Evolutionary conservation across 2,329 filamentous ascomycete genomes (phyloP).

Genomic region (Alternaria arborescens): DNA sequence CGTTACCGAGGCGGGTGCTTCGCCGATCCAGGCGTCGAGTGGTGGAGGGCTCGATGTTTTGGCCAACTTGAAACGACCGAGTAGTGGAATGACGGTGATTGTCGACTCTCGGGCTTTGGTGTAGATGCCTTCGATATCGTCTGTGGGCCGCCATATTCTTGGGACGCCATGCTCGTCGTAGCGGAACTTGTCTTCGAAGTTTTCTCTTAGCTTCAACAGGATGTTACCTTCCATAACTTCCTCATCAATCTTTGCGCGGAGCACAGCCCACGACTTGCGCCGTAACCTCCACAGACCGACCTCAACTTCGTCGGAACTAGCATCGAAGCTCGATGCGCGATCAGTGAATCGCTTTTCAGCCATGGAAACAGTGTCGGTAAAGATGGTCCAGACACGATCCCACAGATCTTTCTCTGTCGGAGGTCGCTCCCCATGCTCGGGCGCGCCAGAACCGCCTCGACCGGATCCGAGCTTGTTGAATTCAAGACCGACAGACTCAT

Average conservation of each 20-base stretch:
- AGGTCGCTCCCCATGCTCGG: constrained; percentile 77
- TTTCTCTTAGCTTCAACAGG: constrained; percentile 91
- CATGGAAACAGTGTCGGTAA: constrained; percentile 81
- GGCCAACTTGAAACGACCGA: constrained; percentile 82
- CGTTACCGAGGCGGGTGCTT: constrained; percentile 76
- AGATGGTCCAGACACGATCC: constrained; percentile 93
- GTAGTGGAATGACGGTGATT: constrained; percentile 85
- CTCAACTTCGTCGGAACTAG: constrained; percentile 87
- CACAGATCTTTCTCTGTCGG: constrained; percentile 84
- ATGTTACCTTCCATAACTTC: constrained; percentile 99
- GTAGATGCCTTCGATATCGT: constrained; percentile 97
- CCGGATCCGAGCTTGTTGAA: constrained; percentile 96
- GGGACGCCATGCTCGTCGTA: constrained; percentile 96
- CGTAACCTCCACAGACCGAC: constrained; percentile 91
- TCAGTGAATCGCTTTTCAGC: constrained; percentile 87
- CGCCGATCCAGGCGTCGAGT: constrained; percentile 84
- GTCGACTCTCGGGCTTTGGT: constrained; percentile 93
- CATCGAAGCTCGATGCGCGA: constrained; percentile 91
- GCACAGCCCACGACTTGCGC: constrained; percentile 91
- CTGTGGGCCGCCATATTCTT: constrained; percentile 93
- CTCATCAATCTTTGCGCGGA: constrained; percentile 91
- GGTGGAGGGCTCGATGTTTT: constrained; percentile 79
- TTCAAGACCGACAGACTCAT: constrained; percentile 87
- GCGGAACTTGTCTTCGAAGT: constrained; percentile 99
- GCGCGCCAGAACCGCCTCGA: constrained; percentile 80